These are phyloP conservation scores for Paspalum notatum DNA, from an alignment of 176 grass and related monocot genomes.

Conservation along the genomic window DNA sequence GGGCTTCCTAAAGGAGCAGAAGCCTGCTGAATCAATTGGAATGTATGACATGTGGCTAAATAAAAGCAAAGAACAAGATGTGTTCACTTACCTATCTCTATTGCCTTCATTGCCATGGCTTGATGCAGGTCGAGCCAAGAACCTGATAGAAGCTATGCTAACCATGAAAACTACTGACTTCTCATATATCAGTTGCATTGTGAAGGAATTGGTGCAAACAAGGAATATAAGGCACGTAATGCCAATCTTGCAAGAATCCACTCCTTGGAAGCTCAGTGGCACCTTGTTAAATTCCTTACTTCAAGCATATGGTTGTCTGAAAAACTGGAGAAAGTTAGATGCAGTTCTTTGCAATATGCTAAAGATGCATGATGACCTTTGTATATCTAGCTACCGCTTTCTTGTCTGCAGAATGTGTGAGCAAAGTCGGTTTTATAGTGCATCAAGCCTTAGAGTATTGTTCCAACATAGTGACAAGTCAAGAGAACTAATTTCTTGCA, in stretches of 20 bases:
- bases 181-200: constrained; percentile 35
- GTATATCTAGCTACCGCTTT: constrained; percentile 73
- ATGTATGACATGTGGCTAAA: constrained; percentile 63
- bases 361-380: constrained; percentile 57
- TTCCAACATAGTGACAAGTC: constrained; percentile 48
- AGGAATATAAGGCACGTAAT: constrained; percentile 54
- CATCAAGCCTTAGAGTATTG: constrained; percentile 56
- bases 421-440: constrained; percentile 51
- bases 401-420: constrained; percentile 66
- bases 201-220: constrained; percentile 61
- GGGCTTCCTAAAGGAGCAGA: constrained; percentile 85
- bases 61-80: constrained; percentile 43
- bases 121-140: constrained; percentile 53
- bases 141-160: constrained; percentile 51
- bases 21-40: constrained; percentile 67
- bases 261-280: constrained; percentile 40
- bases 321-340: constrained; percentile 59
- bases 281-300: constrained; percentile 70
- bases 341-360: constrained; percentile 73
- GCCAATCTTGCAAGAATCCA: constrained; percentile 50
- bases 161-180: constrained; percentile 28
- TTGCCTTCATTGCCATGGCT: constrained; percentile 56
- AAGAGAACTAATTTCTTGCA: constrained; percentile 60
- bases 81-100: constrained; percentile 25
- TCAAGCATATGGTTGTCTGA: constrained; percentile 52